Evolutionary conservation across 2,329 filamentous ascomycete species (phyloP).

Genomic region (Zasmidium citrigriseum): DNA sequence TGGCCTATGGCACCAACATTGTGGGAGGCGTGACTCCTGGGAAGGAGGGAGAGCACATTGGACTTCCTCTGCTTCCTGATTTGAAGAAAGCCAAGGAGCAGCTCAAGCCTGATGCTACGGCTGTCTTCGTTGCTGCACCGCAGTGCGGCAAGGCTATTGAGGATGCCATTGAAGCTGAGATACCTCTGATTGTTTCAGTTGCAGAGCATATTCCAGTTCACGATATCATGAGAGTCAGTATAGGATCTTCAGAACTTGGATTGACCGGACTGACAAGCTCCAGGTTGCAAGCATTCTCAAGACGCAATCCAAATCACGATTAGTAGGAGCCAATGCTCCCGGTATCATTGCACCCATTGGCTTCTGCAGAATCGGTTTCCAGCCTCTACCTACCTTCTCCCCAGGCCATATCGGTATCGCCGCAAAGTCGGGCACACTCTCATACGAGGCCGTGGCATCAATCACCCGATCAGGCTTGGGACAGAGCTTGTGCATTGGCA

Average conservation of each 20-base stretch:
- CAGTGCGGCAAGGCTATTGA: conserved; percentile 73
- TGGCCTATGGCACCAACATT: conserved; percentile 77
- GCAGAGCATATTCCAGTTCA: conserved; percentile 79
- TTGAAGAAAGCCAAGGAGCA: conserved; percentile 69
- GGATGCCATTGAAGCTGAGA: conserved; percentile 77
- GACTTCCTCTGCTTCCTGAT: conserved; percentile 69
- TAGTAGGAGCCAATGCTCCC: conserved; percentile 79
- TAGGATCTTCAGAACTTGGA: not conserved
- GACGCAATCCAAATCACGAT: conserved; percentile 69
- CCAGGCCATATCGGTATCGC: conserved; percentile 72
- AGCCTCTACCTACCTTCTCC: conserved; percentile 71
- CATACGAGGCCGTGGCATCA: conserved; percentile 76
- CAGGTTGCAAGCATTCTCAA: conserved; percentile 69
- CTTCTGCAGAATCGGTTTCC: conserved; percentile 72
- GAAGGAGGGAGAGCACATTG: conserved; percentile 69
- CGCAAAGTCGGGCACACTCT: conserved; percentile 78
- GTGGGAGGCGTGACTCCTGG: conserved; percentile 77
- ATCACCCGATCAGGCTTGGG: conserved; percentile 73
- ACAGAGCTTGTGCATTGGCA: conserved; percentile 74
- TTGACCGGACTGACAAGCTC: conserved; percentile 4
- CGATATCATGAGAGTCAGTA: conserved; percentile 68
- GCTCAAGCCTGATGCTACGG: conserved; percentile 74
- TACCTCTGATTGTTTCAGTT: conserved; percentile 75
- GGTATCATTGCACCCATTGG: conserved; percentile 76
- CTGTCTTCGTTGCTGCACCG: conserved; percentile 77